Conservation (phyloP, 2,329 filamentous ascomycete genomes). For the Diatrype stigma region DNA sequence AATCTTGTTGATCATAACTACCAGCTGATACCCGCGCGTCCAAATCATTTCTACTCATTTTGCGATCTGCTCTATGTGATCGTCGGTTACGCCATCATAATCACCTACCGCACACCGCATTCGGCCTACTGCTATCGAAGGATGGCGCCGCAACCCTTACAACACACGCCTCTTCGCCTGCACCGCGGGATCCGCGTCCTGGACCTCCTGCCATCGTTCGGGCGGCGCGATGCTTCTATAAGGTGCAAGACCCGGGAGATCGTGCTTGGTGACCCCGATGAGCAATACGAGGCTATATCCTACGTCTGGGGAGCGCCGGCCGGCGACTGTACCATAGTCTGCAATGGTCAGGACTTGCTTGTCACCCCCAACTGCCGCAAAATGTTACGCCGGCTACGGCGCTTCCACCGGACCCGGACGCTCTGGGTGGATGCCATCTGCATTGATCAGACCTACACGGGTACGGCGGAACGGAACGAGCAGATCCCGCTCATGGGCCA, state of each 20-base stretch:
- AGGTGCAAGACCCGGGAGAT: neutral
- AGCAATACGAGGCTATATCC: constrained; percentile 11
- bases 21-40: too few relatives aligned
- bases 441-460: constrained; percentile 14
- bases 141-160: neutral
- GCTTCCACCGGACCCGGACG: neutral
- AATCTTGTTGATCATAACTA: too few relatives aligned
- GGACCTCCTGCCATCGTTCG: neutral
- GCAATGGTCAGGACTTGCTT: constrained; percentile 2
- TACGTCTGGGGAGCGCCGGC: constrained; percentile 8
- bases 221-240: neutral
- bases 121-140: too few relatives aligned
- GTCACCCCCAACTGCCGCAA: constrained; percentile 7
- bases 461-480: constrained; percentile 7
- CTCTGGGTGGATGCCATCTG: constrained; percentile 16
- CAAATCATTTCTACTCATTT: too few relatives aligned
- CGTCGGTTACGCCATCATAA: too few relatives aligned
- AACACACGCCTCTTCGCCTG: neutral
- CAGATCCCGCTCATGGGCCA: constrained; percentile 18
- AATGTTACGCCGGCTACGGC: constrained; percentile 5
- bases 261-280: neutral
- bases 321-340: constrained; percentile 4
- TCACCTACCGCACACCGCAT: neutral
- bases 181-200: neutral
- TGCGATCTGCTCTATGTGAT: too few relatives aligned